Conservation (phyloP, 148 eudicot species). For the Rhododendron simsii region DNA sequence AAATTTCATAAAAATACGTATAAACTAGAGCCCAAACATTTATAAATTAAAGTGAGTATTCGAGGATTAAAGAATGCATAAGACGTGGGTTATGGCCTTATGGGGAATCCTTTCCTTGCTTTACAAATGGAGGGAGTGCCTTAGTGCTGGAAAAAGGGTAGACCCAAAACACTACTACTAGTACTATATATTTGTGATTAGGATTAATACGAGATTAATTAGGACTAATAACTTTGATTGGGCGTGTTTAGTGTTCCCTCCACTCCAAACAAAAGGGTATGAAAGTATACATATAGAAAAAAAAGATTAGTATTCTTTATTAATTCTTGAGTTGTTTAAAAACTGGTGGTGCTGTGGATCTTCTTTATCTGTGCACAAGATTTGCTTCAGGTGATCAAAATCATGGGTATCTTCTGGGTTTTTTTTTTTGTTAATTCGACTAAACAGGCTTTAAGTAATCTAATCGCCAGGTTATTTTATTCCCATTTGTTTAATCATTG, state of each 20-base stretch:
- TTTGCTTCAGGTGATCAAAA: slow-evolving; percentile 57
- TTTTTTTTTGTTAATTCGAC: slow-evolving; percentile 5
- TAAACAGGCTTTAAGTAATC: neutral
- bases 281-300: slow-evolving; percentile 16
- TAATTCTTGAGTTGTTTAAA: slow-evolving; percentile 15
- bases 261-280: slow-evolving; percentile 56
- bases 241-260: slow-evolving; percentile 53
- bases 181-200: neutral
- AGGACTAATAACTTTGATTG: slow-evolving; percentile 18
- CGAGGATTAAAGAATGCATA: neutral
- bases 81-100: neutral
- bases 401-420: slow-evolving; percentile 30
- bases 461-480: neutral
- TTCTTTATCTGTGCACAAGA: slow-evolving; percentile 49
- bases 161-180: slow-evolving; percentile 14
- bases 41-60: neutral
- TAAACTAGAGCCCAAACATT: neutral
- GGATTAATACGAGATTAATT: neutral
- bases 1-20: neutral
- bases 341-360: slow-evolving; percentile 41
- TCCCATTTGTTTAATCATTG: neutral
- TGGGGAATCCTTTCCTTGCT: neutral
- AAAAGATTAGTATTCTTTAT: too few species aligned
- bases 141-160: slow-evolving; percentile 36
- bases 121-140: neutral